Evolutionary conservation across 495 filamentous ascomycete genomes (phyloP).

Genomic region (Talaromyces nanjingensis): DNA sequence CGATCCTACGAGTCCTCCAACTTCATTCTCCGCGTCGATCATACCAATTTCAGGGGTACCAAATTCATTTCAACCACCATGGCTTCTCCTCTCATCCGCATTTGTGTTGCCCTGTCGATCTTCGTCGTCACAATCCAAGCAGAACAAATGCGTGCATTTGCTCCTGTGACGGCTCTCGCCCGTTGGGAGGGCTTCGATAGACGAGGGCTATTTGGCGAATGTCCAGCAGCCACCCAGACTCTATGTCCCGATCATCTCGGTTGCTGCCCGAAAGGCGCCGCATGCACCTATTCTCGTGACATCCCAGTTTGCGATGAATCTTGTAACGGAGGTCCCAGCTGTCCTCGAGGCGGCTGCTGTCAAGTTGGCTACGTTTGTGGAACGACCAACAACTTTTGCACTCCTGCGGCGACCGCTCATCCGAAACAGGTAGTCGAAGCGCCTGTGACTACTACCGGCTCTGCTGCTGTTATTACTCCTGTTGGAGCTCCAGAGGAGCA

Average conservation of each 20-base stretch:
- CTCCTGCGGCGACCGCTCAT: background rate
- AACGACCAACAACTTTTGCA: constrained; percentile 7
- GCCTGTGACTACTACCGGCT: background rate
- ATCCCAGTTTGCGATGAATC: constrained; percentile 6
- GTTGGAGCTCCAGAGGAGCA: background rate
- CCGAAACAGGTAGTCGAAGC: background rate
- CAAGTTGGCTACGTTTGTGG: constrained; percentile 7
- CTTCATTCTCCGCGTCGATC: background rate
- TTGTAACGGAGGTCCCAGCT: constrained; percentile 4
- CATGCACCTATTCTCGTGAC: constrained; percentile 7
- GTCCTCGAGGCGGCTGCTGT: constrained; percentile 5
- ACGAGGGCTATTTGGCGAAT: background rate
- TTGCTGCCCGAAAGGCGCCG: constrained; percentile 4
- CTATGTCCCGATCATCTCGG: constrained; percentile 1
- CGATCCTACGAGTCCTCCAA: background rate
- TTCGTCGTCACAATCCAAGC: background rate
- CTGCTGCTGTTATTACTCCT: background rate
- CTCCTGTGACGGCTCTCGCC: constrained; percentile 3
- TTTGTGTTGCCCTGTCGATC: background rate
- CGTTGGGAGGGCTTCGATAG: background rate
- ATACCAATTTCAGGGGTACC: background rate
- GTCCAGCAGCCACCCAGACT: constrained; percentile 4
- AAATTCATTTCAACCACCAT: background rate
- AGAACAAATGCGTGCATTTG: constrained; percentile 6
- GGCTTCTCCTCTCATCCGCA: background rate